These are phyloP conservation scores for Nitzschia sp. DNA, from an alignment of 108 stramenopile species.

Conservation along the genomic window DNA sequence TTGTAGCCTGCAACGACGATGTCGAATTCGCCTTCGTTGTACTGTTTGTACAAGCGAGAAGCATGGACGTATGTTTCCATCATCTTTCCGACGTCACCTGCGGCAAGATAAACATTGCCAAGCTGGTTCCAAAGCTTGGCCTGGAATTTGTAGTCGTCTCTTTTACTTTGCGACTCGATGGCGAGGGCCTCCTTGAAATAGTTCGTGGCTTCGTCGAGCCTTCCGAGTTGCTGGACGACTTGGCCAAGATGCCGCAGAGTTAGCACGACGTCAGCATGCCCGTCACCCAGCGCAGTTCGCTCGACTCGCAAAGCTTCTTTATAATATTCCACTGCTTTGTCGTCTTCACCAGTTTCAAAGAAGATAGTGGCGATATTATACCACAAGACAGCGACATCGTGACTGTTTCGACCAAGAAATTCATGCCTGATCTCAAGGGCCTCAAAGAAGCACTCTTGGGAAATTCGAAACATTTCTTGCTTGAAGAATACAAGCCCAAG, in stretches of 20 bases:
- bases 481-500: slow-evolving; percentile 69
- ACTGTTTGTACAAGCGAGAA: slow-evolving; percentile 44
- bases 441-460: slow-evolving; percentile 53
- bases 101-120: slow-evolving; percentile 59
- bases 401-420: slow-evolving; percentile 46
- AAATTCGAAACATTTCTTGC: slow-evolving; percentile 36
- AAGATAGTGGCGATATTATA: slow-evolving; percentile 72
- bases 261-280: slow-evolving; percentile 51
- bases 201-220: slow-evolving; percentile 47
- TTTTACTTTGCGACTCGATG: slow-evolving; percentile 33
- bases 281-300: slow-evolving; percentile 39
- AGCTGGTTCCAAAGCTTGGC: slow-evolving; percentile 56
- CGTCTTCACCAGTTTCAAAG: slow-evolving; percentile 58
- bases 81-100: slow-evolving; percentile 45
- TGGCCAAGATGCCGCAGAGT: slow-evolving; percentile 62
- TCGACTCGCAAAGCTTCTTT: slow-evolving; percentile 62
- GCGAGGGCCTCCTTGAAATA: slow-evolving; percentile 57
- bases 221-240: slow-evolving; percentile 55
- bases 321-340: slow-evolving; percentile 47
- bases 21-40: neutral
- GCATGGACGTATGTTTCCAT: slow-evolving; percentile 63
- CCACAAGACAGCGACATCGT: slow-evolving; percentile 53
- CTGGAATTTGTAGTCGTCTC: slow-evolving; percentile 14
- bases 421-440: slow-evolving; percentile 49
- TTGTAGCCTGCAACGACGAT: slow-evolving; percentile 55